phyloP scores from a whole-genome alignment of 495 filamentous ascomycete species.

The Penicillium simplicissimum region DNA sequence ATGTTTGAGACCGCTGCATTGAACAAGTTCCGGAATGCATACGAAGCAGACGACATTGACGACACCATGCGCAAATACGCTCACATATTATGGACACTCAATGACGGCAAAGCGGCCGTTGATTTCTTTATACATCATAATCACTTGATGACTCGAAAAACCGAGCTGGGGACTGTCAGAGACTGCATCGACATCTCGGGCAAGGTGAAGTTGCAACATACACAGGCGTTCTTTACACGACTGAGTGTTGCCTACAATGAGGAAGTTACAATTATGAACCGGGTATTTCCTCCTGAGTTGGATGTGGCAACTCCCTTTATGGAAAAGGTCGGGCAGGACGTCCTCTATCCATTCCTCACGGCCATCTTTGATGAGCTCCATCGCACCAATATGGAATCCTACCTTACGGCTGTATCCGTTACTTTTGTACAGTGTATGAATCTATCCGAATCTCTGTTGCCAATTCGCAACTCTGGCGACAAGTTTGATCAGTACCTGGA shows the following conservation, averaged over 20 bases:
- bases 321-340: slow-evolving; percentile 78
- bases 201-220: slow-evolving; percentile 70
- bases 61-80: slow-evolving; percentile 87
- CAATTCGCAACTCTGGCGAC: slow-evolving; percentile 59
- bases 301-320: slow-evolving; percentile 76
- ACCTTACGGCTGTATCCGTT: slow-evolving; percentile 82
- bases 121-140: slow-evolving; percentile 89
- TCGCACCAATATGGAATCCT: slow-evolving; percentile 69
- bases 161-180: slow-evolving; percentile 71
- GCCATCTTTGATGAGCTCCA: slow-evolving; percentile 89
- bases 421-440: slow-evolving; percentile 82
- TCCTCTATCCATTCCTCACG: slow-evolving; percentile 84
- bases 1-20: slow-evolving; percentile 91
- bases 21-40: slow-evolving; percentile 88
- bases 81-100: slow-evolving; percentile 76
- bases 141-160: slow-evolving; percentile 72
- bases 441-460: slow-evolving; percentile 66
- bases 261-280: slow-evolving; percentile 78
- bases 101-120: slow-evolving; percentile 74
- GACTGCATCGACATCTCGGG: slow-evolving; percentile 75
- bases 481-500: slow-evolving; percentile 58
- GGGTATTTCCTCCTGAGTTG: slow-evolving; percentile 77
- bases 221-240: slow-evolving; percentile 75
- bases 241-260: slow-evolving; percentile 76
- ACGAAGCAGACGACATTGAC: slow-evolving; percentile 86